Conservation (phyloP, 768 basidiomycete genomes). For the Nevesoporus exiguus region DNA sequence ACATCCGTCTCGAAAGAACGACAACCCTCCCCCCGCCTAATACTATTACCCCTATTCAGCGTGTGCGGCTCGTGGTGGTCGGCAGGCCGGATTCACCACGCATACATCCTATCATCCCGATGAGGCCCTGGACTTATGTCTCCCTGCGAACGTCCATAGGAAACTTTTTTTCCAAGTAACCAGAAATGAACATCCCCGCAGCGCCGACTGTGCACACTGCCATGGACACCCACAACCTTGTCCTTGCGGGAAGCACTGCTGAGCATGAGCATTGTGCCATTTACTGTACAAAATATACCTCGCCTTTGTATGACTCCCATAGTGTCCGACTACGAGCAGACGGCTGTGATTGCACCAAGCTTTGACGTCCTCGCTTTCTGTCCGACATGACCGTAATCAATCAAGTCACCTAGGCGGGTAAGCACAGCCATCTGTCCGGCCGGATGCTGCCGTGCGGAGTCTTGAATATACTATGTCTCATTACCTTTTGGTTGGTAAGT, state of each 20-base stretch:
- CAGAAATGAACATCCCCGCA: conserved; percentile 46
- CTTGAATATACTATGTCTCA: no score
- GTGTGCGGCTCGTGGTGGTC: not conserved
- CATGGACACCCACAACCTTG: conserved; percentile 50
- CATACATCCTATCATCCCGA: conserved; percentile 6
- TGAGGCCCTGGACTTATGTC: not conserved
- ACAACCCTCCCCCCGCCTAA: conserved; percentile 7
- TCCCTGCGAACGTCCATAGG: conserved; percentile 13
- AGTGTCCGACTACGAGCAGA: conserved; percentile 25
- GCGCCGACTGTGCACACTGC: conserved; percentile 45
- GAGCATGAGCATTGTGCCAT: conserved; percentile 11
- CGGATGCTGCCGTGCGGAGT: no score
- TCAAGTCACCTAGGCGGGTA: no score
- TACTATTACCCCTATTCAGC: no score
- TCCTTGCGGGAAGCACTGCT: conserved; percentile 51
- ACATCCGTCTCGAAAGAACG: conserved; percentile 21
- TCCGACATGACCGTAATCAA: conserved; percentile 21
- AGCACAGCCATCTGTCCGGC: no score
- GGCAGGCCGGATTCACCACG: conserved; percentile 14
- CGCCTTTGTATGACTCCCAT: conserved; percentile 47
- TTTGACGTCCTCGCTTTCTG: conserved; percentile 2
- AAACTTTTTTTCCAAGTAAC: conserved; percentile 47
- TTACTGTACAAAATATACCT: conserved; percentile 4
- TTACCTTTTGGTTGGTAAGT: no score
- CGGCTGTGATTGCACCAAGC: conserved; percentile 1